Base-by-base conservation (phyloP, 352 stramenopile species). In the Globisporangium camurandrum region DNA sequence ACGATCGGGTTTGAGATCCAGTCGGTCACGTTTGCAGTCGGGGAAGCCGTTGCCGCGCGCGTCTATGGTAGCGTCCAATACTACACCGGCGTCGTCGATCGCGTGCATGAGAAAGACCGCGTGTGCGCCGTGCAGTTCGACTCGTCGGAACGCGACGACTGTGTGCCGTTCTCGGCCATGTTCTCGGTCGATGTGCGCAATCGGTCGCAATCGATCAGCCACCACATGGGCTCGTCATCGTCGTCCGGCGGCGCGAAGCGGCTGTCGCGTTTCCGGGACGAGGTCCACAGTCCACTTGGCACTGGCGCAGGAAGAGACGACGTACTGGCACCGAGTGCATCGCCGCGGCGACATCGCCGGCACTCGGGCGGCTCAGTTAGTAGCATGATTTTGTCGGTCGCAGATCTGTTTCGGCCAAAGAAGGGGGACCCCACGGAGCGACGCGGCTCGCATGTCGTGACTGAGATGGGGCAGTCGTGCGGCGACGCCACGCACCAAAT, bases 1-100 rank as follows among this genome's bases (percentile, higher is more conserved):
- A 73, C 75, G 5, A 84, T 86, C 50, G 78, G 78, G 7, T 87
- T 86, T 51, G 78, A 89, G 62, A 64, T 89, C 23, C 67, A 61
- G 20, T 61, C 67, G 8, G 63, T 79, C 19, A 59, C 14, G 31
- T 89, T 87, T 37, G 53, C 49, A 0, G 59, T 85, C 8, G 75
- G 78, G 2, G 78, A 89, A 41, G 62, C 58, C 8, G 71, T 89
- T 28, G 78, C 86, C 60, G 73, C 70, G 31, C 71, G 71, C 8
- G 70, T 84, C 3, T 61, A 81, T 38, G 69, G 69, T 24, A 81
- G 67, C 31, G 56, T 67, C 22, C 60, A 69, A 42, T 89, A 89
- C 49, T 89, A 72, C 33, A 63, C 73, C 27, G 78, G 73, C 11
- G 61, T 67, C 42, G 63, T 89, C 39, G 75, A 89, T 38, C 40